Evolutionary conservation across 140 eudicot species (phyloP).

Genomic region (Anethum foeniculum): DNA sequence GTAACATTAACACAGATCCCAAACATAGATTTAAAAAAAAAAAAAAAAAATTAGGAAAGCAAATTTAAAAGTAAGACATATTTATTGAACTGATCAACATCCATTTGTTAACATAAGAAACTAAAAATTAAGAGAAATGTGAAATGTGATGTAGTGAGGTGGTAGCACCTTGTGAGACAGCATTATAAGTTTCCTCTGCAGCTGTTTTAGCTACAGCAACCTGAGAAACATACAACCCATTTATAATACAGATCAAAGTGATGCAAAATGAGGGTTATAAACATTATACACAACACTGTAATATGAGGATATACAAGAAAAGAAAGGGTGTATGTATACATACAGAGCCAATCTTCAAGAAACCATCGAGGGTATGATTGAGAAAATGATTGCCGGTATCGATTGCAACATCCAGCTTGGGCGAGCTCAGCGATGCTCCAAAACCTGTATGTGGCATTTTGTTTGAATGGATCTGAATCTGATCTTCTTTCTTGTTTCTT

Average conservation of each 20-base stretch:
- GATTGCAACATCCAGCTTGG: conserved; percentile 50
- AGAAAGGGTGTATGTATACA: not conserved
- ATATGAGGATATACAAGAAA: not conserved
- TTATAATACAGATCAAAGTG: not conserved
- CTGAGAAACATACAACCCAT: conserved; percentile 24
- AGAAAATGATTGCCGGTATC: conserved; percentile 67
- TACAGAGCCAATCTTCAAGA: conserved; percentile 86
- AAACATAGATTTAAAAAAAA: not conserved
- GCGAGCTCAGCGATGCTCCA: conserved; percentile 39
- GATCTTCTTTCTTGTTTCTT: not conserved
- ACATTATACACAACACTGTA: not conserved
- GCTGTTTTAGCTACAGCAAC: conserved; percentile 59
- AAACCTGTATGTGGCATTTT: conserved; percentile 48
- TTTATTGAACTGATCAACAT: not conserved
- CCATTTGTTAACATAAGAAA: not conserved
- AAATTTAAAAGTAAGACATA: not conserved
- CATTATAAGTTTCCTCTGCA: conserved; percentile 62
- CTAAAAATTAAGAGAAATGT: too few relatives aligned
- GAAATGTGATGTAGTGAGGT: not conserved
- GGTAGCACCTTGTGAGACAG: conserved; percentile 43
- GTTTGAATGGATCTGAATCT: not conserved
- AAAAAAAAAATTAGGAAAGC: not conserved
- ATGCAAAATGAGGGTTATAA: not conserved
- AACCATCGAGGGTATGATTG: conserved; percentile 73
- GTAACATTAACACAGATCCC: not conserved